A percentile compares a stretch with the other conserved stretches of the same genome.
Conservation (phyloP, 495 filamentous ascomycete genomes). For the Sordaria brevicollis region DNA sequence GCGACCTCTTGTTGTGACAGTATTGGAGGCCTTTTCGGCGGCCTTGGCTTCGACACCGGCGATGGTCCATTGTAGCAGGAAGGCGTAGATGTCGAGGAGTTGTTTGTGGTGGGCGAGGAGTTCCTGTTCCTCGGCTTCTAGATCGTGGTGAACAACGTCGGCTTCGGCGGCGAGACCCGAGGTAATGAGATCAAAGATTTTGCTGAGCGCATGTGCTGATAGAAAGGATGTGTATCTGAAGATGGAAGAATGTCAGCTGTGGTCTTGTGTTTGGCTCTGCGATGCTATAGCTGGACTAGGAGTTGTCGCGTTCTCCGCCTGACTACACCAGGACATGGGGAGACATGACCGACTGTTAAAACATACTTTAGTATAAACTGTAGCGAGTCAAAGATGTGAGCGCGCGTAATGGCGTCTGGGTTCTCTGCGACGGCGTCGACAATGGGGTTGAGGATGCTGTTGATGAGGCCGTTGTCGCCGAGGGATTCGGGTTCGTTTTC, state of each 20-base stretch:
- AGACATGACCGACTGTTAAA: constrained; percentile 45
- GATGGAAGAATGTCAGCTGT: background rate
- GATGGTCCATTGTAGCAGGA: constrained; percentile 89
- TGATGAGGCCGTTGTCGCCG: constrained; percentile 61
- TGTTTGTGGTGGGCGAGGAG: constrained; percentile 75
- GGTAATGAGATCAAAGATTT: constrained; percentile 85
- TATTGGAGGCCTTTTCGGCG: constrained; percentile 71
- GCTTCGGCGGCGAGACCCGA: constrained; percentile 91
- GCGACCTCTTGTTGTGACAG: constrained; percentile 56
- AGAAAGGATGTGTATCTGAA: constrained; percentile 73
- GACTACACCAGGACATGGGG: background rate
- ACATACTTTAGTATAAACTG: constrained; percentile 96
- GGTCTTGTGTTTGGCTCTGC: background rate
- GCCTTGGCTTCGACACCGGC: constrained; percentile 88
- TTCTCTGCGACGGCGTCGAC: constrained; percentile 87
- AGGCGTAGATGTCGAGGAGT: constrained; percentile 88
- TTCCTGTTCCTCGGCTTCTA: constrained; percentile 87
- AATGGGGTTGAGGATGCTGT: constrained; percentile 79
- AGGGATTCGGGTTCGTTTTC: constrained; percentile 84
- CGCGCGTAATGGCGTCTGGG: constrained; percentile 73
- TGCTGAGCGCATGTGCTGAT: constrained; percentile 73
- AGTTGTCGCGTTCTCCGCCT: background rate
- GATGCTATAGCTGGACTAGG: constrained; percentile 1
- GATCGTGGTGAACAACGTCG: constrained; percentile 72
- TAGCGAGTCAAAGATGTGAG: constrained; percentile 77